A percentile compares a stretch with the other conserved stretches of the same genome.
phyloP scores from a whole-genome alignment of 495 filamentous ascomycete genomes.

The Geopyxis carbonaria region DNA sequence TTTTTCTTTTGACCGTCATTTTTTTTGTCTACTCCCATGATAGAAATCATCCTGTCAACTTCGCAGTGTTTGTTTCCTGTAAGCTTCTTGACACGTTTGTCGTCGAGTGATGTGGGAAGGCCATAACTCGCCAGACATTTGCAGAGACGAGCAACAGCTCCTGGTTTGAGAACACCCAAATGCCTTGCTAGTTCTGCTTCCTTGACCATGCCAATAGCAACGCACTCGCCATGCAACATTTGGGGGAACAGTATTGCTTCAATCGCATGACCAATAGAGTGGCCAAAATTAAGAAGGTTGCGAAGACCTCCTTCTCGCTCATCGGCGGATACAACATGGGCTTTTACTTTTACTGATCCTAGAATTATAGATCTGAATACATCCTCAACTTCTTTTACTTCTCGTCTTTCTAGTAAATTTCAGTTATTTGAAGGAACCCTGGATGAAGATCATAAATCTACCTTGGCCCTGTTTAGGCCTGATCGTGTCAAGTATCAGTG shows the following conservation, averaged over 20 bases:
- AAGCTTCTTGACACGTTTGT: conserved; percentile 66
- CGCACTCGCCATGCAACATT: conserved; percentile 85
- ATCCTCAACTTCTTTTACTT: conserved; percentile 48
- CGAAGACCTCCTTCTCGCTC: conserved; percentile 87
- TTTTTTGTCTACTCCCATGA: conserved; percentile 98
- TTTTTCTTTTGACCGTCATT: conserved; percentile 93
- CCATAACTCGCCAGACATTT: conserved; percentile 92
- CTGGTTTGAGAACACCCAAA: conserved; percentile 69
- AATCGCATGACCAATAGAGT: conserved; percentile 93
- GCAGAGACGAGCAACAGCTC: conserved; percentile 71
- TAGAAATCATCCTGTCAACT: conserved; percentile 70
- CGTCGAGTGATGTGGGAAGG: conserved; percentile 68
- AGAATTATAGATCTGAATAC: conserved; percentile 75
- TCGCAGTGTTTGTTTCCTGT: conserved; percentile 79
- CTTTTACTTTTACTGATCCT: conserved; percentile 79
- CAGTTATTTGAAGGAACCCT: neutral
- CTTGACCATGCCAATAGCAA: conserved; percentile 95
- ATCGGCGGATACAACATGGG: conserved; percentile 79
- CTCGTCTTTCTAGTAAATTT: conserved; percentile 22
- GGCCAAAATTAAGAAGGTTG: conserved; percentile 92
- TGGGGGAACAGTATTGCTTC: conserved; percentile 93
- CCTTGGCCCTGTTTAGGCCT: conserved; percentile 36
- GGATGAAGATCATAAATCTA: no score
- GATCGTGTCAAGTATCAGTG: conserved; percentile 53
- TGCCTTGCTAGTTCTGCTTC: conserved; percentile 87